A percentile compares a stretch with the other conserved stretches of the same genome.
These are phyloP conservation scores for Xylaria sp. DNA, from an alignment of 2,329 filamentous ascomycete genomes.

Conservation along the genomic window DNA sequence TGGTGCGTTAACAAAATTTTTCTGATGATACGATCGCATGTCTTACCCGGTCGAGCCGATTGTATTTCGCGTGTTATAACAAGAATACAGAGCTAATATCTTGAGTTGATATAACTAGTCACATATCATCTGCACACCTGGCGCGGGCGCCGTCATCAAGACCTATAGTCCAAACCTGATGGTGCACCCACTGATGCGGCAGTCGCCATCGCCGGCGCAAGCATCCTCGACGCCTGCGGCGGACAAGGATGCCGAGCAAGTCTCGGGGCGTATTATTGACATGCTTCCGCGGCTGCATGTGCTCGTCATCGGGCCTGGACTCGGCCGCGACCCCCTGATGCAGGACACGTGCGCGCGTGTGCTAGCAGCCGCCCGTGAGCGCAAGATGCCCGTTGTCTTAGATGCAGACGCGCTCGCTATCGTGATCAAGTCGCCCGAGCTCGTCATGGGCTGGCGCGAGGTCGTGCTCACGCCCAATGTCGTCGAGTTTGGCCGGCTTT, in stretches of 20 bases:
- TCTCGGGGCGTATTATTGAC: conserved; percentile 75
- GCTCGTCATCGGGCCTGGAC: conserved; percentile 89
- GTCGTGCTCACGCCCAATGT: conserved; percentile 96
- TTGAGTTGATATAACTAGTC: conserved; percentile 63
- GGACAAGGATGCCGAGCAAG: conserved; percentile 66
- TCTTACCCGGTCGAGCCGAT: not conserved
- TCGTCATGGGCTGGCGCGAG: conserved; percentile 82
- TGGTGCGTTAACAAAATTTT: conserved; percentile 65
- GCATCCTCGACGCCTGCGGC: conserved; percentile 61
- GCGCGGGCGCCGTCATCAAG: conserved; percentile 89
- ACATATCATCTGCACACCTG: conserved; percentile 95
- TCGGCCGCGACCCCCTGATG: conserved; percentile 90
- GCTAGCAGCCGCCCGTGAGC: conserved; percentile 78
- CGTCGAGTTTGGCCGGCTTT: conserved; percentile 87
- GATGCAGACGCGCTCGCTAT: conserved; percentile 90
- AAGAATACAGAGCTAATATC: conserved; percentile 6
- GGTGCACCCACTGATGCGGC: conserved; percentile 96
- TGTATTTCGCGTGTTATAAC: not conserved
- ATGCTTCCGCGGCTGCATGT: conserved; percentile 91
- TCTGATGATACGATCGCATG: not conserved
- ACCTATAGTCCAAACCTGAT: conserved; percentile 98
- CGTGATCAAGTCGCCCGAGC: conserved; percentile 76
- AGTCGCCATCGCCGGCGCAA: conserved; percentile 63
- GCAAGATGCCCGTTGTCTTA: conserved; percentile 81
- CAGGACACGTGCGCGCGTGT: conserved; percentile 84